phyloP scores from a whole-genome alignment of 805 yeast species.

The Hermanozyma aechmeae region DNA sequence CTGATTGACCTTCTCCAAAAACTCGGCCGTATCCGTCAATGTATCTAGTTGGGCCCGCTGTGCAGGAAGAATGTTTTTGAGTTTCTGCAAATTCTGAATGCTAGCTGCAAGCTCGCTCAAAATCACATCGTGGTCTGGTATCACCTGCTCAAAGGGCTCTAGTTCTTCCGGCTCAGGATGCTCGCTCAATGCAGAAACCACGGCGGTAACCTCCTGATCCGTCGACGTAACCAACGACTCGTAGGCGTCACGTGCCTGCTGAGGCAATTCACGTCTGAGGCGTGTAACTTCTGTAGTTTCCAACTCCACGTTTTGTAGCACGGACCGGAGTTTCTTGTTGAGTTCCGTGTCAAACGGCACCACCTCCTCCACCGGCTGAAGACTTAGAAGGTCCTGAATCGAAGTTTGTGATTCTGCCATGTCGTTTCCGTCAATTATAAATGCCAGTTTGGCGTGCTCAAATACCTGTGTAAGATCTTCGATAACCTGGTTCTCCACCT shows the following conservation, averaged over 20 bases:
- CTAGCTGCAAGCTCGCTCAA: too few species aligned
- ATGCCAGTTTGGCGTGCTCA: conserved; percentile 45
- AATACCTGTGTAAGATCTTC: conserved; percentile 44
- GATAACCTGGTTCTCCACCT: conserved; percentile 34
- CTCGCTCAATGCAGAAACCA: conserved; percentile 4
- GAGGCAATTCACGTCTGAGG: conserved; percentile 46
- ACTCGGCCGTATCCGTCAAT: too few species aligned
- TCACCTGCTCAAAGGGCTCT: too few species aligned
- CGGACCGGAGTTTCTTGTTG: conserved; percentile 47
- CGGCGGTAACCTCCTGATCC: conserved; percentile 20
- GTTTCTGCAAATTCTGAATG: too few species aligned
- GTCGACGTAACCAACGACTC: conserved; percentile 20
- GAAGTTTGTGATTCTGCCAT: conserved; percentile 14
- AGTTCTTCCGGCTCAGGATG: too few species aligned
- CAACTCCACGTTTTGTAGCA: conserved; percentile 53
- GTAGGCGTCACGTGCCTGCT: conserved; percentile 26
- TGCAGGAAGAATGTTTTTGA: too few species aligned
- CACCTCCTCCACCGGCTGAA: conserved; percentile 29
- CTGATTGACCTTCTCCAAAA: too few species aligned
- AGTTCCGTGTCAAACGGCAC: conserved; percentile 67
- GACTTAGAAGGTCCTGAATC: conserved; percentile 15
- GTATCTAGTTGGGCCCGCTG: too few species aligned
- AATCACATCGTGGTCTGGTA: too few species aligned
- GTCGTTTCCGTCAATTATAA: conserved; percentile 50
- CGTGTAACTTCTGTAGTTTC: conserved; percentile 49